These are phyloP conservation scores for Salvia miltiorrhiza DNA, from an alignment of 257 asterid species.

Conservation along the genomic window DNA sequence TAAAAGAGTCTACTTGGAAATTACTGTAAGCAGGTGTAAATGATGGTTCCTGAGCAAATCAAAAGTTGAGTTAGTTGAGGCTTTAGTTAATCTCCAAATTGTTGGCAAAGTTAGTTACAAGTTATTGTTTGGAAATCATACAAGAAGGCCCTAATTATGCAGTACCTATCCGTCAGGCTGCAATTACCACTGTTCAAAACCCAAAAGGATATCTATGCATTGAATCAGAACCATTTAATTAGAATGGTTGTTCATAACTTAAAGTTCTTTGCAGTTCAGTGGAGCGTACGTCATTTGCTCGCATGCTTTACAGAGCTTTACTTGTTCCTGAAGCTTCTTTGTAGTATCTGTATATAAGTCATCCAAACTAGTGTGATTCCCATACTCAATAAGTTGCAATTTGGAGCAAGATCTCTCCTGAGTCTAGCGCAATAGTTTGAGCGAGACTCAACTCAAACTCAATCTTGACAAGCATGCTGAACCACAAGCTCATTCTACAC, in stretches of 20 bases:
- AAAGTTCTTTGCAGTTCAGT: not conserved
- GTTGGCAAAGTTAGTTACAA: not conserved
- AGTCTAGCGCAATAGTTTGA: not conserved
- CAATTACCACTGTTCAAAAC: not conserved
- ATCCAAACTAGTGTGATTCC: not conserved
- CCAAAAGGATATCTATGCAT: not conserved
- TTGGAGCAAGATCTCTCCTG: not conserved
- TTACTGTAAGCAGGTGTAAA: slow-evolving; percentile 46
- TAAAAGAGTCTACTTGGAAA: slow-evolving; percentile 90
- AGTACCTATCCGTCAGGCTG: not conserved
- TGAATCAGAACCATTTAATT: not conserved
- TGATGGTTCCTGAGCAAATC: slow-evolving; percentile 42
- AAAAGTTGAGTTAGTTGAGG: not conserved
- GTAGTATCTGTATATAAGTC: not conserved
- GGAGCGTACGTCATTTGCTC: not conserved
- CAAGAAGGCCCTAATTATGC: not conserved
- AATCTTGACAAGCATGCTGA: not conserved
- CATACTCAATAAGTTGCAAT: not conserved
- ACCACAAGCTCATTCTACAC: not conserved
- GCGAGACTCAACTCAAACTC: not conserved
- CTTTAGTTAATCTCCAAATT: not conserved
- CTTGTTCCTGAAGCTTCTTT: not conserved
- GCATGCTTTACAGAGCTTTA: not conserved
- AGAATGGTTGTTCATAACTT: not conserved
- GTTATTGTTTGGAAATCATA: not conserved